Conservation (phyloP, 768 basidiomycete genomes). For the Mycena floridula region DNA sequence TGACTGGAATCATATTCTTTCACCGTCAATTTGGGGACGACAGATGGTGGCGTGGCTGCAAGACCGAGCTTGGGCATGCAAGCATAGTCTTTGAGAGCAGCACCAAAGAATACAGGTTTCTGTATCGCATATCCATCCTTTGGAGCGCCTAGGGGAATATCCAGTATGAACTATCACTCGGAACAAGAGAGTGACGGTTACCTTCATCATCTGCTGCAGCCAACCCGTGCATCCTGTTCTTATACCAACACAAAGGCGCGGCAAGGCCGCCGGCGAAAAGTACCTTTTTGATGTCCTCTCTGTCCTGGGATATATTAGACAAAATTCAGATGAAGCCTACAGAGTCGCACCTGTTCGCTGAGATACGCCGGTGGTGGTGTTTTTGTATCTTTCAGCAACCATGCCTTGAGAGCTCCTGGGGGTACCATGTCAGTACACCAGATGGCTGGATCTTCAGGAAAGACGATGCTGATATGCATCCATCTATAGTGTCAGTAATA, state of each 20-base stretch:
- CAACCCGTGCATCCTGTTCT: slow-evolving; percentile 12
- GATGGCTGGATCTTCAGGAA: slow-evolving; percentile 25
- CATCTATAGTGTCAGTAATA: slow-evolving; percentile 15
- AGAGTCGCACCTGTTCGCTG: slow-evolving; percentile 20
- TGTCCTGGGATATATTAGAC: slow-evolving; percentile 15
- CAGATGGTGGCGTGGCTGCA: too few species aligned
- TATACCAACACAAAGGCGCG: slow-evolving; percentile 30
- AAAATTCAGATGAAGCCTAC: background rate
- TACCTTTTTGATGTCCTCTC: slow-evolving; percentile 8
- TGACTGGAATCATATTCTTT: background rate
- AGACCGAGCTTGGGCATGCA: too few species aligned
- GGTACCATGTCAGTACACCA: slow-evolving; percentile 31
- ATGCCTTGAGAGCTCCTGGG: slow-evolving; percentile 27
- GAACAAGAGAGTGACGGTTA: slow-evolving; percentile 9
- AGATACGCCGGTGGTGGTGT: slow-evolving; percentile 25
- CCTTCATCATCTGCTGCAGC: slow-evolving; percentile 27
- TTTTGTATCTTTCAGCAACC: slow-evolving; percentile 24
- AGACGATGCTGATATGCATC: slow-evolving; percentile 30
- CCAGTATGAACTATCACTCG: too few species aligned
- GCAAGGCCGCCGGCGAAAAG: slow-evolving; percentile 22
- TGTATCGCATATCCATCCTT: slow-evolving; percentile 19
- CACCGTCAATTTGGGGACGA: background rate
- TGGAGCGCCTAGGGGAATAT: too few species aligned
- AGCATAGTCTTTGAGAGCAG: slow-evolving; percentile 24
- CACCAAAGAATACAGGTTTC: slow-evolving; percentile 30